These are phyloP conservation scores for Cordyceps fumosorosea DNA, from an alignment of 2,329 filamentous ascomycete genomes.

Conservation along the genomic window DNA sequence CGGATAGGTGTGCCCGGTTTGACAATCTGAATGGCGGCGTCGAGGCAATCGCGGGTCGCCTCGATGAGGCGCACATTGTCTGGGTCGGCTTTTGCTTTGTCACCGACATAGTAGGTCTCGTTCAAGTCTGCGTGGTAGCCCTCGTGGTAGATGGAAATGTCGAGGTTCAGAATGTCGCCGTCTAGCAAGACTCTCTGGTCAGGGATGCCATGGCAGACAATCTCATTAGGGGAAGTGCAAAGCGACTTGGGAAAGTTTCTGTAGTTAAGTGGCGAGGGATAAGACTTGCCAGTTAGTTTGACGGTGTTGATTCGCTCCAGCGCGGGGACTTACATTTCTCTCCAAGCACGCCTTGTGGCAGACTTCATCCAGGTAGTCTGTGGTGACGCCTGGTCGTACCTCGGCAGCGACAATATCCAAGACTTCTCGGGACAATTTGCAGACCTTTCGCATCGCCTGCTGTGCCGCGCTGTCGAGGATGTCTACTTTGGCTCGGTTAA, in stretches of 20 bases:
- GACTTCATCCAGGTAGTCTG: conserved; percentile 88
- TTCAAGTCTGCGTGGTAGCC: conserved; percentile 96
- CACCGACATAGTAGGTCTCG: conserved; percentile 96
- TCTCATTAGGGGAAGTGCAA: conserved; percentile 92
- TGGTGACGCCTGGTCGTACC: conserved; percentile 84
- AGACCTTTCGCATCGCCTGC: conserved; percentile 89
- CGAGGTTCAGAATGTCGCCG: conserved; percentile 95
- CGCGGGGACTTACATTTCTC: conserved; percentile 61
- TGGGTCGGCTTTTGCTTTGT: conserved; percentile 73
- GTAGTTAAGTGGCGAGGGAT: conserved; percentile 92
- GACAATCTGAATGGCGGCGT: conserved; percentile 80
- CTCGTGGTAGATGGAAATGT: conserved; percentile 88
- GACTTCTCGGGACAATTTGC: conserved; percentile 82
- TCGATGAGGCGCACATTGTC: conserved; percentile 89
- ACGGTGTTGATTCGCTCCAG: conserved; percentile 5
- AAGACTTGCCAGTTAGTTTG: conserved; percentile 53
- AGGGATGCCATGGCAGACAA: conserved; percentile 97
- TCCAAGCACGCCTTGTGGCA: conserved; percentile 94
- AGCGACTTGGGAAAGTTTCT: conserved; percentile 96
- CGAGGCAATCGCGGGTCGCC: conserved; percentile 78
- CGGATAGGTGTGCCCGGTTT: conserved; percentile 91
- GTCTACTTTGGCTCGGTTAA: conserved; percentile 73
- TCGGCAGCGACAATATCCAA: conserved; percentile 84
- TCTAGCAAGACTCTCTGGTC: conserved; percentile 81
- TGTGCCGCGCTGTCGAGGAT: conserved; percentile 73